These are phyloP conservation scores for Exophiala phaeomuriformis DNA, from an alignment of 2,329 filamentous ascomycete species.

Conservation along the genomic window DNA sequence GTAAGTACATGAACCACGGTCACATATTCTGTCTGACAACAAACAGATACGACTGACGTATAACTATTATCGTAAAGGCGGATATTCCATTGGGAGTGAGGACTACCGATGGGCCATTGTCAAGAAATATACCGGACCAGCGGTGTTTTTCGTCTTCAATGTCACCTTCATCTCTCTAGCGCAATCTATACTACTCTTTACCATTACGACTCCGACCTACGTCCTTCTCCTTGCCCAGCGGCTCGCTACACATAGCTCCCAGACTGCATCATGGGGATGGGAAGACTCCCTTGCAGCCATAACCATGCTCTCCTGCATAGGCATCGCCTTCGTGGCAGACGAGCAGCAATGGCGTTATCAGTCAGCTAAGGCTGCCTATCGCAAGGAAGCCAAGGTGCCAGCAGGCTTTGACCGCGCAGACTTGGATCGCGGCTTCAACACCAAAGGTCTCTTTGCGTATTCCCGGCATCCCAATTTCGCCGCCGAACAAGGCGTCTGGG, in stretches of 20 bases:
- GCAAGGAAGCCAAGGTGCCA: conserved; percentile 63
- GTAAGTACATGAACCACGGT: conserved; percentile 43
- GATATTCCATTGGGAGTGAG: conserved; percentile 80
- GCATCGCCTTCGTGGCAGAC: conserved; percentile 75
- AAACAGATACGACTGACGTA: conserved; percentile 71
- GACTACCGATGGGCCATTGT: conserved; percentile 90
- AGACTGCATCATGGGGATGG: conserved; percentile 30
- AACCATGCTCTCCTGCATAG: conserved; percentile 48
- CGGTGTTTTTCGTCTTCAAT: conserved; percentile 76
- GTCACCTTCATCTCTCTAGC: conserved; percentile 77
- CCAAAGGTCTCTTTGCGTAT: conserved; percentile 76
- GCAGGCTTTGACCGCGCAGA: conserved; percentile 60
- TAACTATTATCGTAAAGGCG: conserved; percentile 95
- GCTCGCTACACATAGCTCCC: conserved; percentile 47
- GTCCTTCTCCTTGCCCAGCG: conserved; percentile 66
- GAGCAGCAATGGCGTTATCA: conserved; percentile 92
- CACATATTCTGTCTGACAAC: conserved; percentile 1
- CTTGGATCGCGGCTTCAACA: conserved; percentile 82
- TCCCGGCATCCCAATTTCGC: conserved; percentile 93
- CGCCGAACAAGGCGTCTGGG: conserved; percentile 86
- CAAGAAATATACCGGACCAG: conserved; percentile 54
- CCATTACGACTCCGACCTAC: conserved; percentile 76
- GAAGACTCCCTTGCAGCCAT: conserved; percentile 50
- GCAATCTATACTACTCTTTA: conserved; percentile 74
- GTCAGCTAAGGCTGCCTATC: conserved; percentile 68